Base-by-base conservation (phyloP, 345 rosid species). In the Hibiscus trionum region DNA sequence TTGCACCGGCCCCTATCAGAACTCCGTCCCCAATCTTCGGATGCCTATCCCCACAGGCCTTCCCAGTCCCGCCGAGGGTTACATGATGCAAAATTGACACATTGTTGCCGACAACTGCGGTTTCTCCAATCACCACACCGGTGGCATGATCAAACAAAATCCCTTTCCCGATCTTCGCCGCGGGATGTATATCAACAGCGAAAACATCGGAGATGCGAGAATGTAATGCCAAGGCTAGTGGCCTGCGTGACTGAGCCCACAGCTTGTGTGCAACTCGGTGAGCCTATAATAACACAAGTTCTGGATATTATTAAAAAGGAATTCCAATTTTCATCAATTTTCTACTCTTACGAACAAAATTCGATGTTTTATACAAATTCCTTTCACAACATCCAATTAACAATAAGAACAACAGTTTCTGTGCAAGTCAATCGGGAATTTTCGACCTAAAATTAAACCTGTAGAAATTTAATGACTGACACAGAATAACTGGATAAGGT, bases 11-110 rank as follows among this genome's bases (percentile, higher is more conserved):
- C 5, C 99, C 97, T 2, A 95, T 92, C 84, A 95, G 73, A 44
- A 91, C 96, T 9, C 97, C 97, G 7, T 95, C 99, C 16, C 97
- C 97, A 0, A 92, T 89, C 90, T 92, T 95, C 0, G 99, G 99
- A 79, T 95, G 97, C 50, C 97, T 81, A 76, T 95, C 97, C 4
- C 87, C 97, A 42, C 80, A 73, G 0, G 81, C 91, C 80, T 89
- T 95, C 63, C 99, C 99, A 0, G 97, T 92, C 78, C 96, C 99
- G 42, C 99, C 99, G 0, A 90, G 96, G 0, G 97, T 95, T 27
- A 92, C 97, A 69, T 90, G 97, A 71, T 95, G 99, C 46, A 92
- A 82, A 68, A 95, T 90, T 0, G 97, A 95, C 42, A 95, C 99
- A 39, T 95, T 95, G 87, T 88, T 90, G 2, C 97, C 99, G 2